phyloP scores from a whole-genome alignment of 1,284 basidiomycete species.

The Papiliotrema fonsecae region DNA sequence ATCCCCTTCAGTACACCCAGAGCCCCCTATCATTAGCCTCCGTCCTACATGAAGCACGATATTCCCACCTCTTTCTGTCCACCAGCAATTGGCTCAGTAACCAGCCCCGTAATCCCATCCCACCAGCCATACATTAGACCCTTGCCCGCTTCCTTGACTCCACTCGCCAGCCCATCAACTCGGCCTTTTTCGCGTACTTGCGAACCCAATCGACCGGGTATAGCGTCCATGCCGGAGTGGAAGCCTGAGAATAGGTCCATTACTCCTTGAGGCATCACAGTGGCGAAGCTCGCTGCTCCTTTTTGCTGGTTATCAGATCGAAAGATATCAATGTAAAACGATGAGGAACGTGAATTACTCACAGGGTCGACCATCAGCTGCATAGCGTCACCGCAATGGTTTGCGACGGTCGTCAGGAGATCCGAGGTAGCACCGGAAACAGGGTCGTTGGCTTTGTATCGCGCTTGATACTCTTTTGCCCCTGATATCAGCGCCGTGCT shows the following conservation, averaged over 20 bases:
- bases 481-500: slow-evolving; percentile 39
- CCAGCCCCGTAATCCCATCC: slow-evolving; percentile 56
- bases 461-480: slow-evolving; percentile 55
- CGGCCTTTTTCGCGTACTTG: slow-evolving; percentile 47
- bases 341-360: slow-evolving; percentile 52
- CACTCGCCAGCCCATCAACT: slow-evolving; percentile 51
- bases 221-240: slow-evolving; percentile 53
- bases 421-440: slow-evolving; percentile 50
- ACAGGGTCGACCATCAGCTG: neutral
- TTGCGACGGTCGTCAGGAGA: slow-evolving; percentile 48
- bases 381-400: neutral
- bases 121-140: slow-evolving; percentile 50
- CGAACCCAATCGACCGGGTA: slow-evolving; percentile 52
- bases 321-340: slow-evolving; percentile 34
- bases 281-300: slow-evolving; percentile 52
- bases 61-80: slow-evolving; percentile 55
- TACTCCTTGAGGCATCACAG: slow-evolving; percentile 40
- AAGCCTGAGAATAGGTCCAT: slow-evolving; percentile 50
- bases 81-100: slow-evolving; percentile 54
- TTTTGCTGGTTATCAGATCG: slow-evolving; percentile 30
- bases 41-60: neutral
- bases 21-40: slow-evolving; percentile 44
- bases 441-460: slow-evolving; percentile 48
- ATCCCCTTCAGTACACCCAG: slow-evolving; percentile 54
- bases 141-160: slow-evolving; percentile 52